Conservation (phyloP, 2,329 filamentous ascomycete genomes). For the Raffaelea deltoideospora region DNA sequence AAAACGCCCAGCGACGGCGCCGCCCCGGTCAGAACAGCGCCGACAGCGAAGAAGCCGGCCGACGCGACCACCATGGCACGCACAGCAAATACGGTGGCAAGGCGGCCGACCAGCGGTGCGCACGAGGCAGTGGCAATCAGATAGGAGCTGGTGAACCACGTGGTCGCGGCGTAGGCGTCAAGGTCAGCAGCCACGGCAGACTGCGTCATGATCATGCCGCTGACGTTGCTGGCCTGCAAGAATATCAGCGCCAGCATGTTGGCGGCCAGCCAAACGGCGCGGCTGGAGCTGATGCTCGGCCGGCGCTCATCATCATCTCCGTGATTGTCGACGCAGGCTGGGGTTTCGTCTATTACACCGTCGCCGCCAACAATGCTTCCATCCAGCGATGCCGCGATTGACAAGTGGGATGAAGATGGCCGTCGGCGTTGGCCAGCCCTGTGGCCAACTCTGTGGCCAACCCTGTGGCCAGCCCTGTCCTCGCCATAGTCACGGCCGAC, state of each 20-base stretch:
- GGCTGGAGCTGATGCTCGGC: constrained; percentile 11
- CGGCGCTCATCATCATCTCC: neutral
- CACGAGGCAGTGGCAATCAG: constrained; percentile 46
- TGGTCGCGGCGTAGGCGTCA: constrained; percentile 54
- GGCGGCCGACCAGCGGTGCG: constrained; percentile 54
- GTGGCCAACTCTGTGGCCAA: too few species aligned
- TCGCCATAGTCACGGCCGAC: too few species aligned
- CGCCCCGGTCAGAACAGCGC: constrained; percentile 48
- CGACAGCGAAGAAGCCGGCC: constrained; percentile 40
- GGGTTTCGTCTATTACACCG: too few species aligned
- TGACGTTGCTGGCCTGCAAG: constrained; percentile 55
- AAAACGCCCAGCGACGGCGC: constrained; percentile 47
- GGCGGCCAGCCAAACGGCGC: constrained; percentile 31
- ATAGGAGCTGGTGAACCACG: constrained; percentile 72
- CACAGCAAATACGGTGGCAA: constrained; percentile 61
- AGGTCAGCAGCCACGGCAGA: constrained; percentile 61
- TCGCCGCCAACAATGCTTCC: too few species aligned
- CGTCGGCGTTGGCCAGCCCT: too few species aligned
- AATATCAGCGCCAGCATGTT: constrained; percentile 44
- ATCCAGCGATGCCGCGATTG: too few species aligned
- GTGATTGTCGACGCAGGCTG: too few species aligned
- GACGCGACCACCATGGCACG: constrained; percentile 48
- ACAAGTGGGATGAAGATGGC: too few species aligned
- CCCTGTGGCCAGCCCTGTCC: too few species aligned
- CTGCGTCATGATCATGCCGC: constrained; percentile 68